These are phyloP conservation scores for Mesembryanthemum crystallinum DNA, from an alignment of 148 eudicot species.

Conservation along the genomic window DNA sequence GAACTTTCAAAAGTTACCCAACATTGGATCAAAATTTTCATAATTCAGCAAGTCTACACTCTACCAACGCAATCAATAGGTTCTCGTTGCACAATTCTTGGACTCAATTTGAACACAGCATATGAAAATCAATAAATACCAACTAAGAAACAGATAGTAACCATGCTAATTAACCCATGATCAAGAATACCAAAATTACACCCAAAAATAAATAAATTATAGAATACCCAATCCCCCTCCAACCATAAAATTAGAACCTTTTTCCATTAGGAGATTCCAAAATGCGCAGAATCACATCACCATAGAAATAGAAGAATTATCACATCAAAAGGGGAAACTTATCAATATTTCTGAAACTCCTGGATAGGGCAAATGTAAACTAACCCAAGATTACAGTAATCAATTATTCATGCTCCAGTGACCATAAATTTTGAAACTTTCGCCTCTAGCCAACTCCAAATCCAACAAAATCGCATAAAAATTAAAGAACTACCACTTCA, in stretches of 20 bases:
- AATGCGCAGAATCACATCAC: not conserved
- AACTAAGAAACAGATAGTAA: too few species aligned
- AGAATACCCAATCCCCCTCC: not conserved
- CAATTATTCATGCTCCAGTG: not conserved
- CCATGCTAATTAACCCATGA: too few species aligned
- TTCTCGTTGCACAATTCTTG: too few species aligned
- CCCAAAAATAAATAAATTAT: not conserved
- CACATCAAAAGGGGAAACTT: not conserved
- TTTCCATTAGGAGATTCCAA: not conserved
- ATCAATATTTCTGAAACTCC: not conserved
- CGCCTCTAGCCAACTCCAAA: not conserved
- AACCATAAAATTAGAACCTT: not conserved
- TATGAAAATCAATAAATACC: too few species aligned
- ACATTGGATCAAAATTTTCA: not conserved
- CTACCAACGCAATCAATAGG: too few species aligned
- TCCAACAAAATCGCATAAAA: not conserved
- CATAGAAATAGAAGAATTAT: not conserved
- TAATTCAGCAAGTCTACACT: too few species aligned
- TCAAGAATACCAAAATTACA: too few species aligned
- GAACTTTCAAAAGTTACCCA: not conserved
- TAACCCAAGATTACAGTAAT: not conserved
- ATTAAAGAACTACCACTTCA: not conserved
- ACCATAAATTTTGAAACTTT: constrained; percentile 3
- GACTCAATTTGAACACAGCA: too few species aligned
- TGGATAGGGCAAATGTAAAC: not conserved